Conservation (phyloP, 2,329 filamentous ascomycete genomes). For the Massarina eburnea region DNA sequence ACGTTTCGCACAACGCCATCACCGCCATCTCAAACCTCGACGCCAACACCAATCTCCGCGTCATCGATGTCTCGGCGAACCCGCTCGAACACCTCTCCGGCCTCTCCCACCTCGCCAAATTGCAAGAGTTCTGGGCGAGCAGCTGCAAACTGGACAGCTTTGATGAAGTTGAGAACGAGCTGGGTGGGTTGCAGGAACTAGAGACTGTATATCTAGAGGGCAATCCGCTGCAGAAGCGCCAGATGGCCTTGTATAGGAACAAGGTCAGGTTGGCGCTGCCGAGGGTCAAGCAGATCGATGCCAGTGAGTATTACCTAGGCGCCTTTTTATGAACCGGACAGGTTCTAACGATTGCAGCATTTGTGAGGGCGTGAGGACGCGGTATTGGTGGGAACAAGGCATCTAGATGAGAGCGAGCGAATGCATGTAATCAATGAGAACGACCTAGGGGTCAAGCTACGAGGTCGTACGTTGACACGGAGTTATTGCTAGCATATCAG, state of each 20-base stretch:
- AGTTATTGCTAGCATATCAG: too few species aligned
- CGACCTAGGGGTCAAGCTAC: too few species aligned
- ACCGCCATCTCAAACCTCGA: constrained; percentile 71
- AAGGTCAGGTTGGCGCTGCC: constrained; percentile 88
- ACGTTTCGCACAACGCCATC: constrained; percentile 93
- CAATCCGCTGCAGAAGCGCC: constrained; percentile 79
- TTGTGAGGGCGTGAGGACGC: constrained; percentile 16
- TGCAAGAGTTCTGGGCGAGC: constrained; percentile 94
- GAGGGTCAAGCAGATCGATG: constrained; percentile 91
- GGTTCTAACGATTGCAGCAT: constrained; percentile 14
- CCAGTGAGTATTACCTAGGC: constrained; percentile 83
- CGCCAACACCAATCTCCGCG: constrained; percentile 57
- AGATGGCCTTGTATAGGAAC: constrained; percentile 87
- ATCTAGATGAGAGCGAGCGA: too few species aligned
- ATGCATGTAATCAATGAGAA: too few species aligned
- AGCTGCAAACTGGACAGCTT: constrained; percentile 83
- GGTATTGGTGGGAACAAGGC: too few species aligned
- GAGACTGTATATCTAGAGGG: constrained; percentile 96
- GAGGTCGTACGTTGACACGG: too few species aligned
- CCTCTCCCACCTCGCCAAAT: constrained; percentile 64
- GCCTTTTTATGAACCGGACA: constrained; percentile 2
- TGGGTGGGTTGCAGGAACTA: constrained; percentile 76
- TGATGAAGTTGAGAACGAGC: constrained; percentile 74
- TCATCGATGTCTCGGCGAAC: constrained; percentile 90
- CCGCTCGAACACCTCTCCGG: constrained; percentile 74